Conservation (phyloP, 2,329 filamentous ascomycete genomes). For the Chaetomium globosum region DNA sequence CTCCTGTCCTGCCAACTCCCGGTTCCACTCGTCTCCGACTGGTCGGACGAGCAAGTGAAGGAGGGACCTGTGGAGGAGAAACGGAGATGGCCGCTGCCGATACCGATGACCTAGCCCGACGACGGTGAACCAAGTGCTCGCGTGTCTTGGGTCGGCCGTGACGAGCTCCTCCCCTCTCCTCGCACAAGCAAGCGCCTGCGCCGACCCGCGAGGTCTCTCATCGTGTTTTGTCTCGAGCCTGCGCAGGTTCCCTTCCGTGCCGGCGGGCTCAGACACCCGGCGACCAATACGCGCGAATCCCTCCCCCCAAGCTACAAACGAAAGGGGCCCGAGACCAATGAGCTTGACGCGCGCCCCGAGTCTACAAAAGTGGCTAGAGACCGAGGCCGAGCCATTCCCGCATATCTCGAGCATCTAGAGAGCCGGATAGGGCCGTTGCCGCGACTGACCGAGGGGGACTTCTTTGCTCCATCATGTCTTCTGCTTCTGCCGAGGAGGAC, state of each 20-base stretch:
- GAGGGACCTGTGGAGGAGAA: constrained; percentile 11
- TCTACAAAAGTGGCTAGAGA: constrained; percentile 22
- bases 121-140: constrained; percentile 23
- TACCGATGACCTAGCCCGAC: constrained; percentile 13
- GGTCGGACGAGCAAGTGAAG: constrained; percentile 15
- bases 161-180: constrained; percentile 15
- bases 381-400: neutral
- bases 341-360: neutral
- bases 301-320: constrained; percentile 24
- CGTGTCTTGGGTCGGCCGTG: constrained; percentile 22
- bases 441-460: neutral
- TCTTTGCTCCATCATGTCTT: constrained; percentile 34
- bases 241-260: constrained; percentile 25
- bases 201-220: constrained; percentile 19
- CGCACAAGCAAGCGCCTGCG: constrained; percentile 30
- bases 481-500: constrained; percentile 29
- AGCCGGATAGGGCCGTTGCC: constrained; percentile 7
- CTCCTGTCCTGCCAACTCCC: constrained; percentile 21
- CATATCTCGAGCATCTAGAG: constrained; percentile 16
- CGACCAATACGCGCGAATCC: constrained; percentile 24
- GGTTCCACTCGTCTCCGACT: constrained; percentile 9
- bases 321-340: constrained; percentile 14
- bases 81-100: constrained; percentile 23
- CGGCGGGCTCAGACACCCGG: constrained; percentile 18
- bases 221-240: constrained; percentile 21